Base-by-base conservation (phyloP, 176 grass and related monocot species). In the Miscanthus lutarioriparius region DNA sequence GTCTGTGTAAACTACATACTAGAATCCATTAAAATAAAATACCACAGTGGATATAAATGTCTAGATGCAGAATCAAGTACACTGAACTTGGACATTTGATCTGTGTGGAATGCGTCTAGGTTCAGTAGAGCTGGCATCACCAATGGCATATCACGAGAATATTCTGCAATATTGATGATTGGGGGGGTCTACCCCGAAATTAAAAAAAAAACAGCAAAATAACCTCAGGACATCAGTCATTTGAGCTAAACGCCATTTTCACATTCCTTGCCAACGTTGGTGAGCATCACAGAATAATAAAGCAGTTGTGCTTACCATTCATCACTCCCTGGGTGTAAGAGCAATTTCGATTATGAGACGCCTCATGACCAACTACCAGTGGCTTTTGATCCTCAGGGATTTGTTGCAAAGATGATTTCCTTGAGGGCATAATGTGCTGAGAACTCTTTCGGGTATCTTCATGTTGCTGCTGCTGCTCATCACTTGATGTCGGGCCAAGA, bases 311-410 rank as follows among this genome's bases (percentile, higher is more conserved):
- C 88, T 59, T 93, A 96, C 94, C 94, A 14, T 96, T 96, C 66
- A 93, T 30, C 32, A 91, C 94, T 65, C 80, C 94, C 63, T 96
- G 94, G n/a, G 83, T 73, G 62, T 87, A 96, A 36, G 93, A 89
- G 86, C 88, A 89, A 7, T 87, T 84, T 7, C 69, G 75, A 7
- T 86, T 66, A 6, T 79, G 48, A 17, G 90, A 76, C 30, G 77
- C 41, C 47, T 88, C 94, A 74, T 96, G 91, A 13, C 59, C 87
- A 6, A 80, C 74, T n/a, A 82, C 70, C 25, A 67, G 8, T 15
- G 83, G 48, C 40, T 88, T 89, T 7, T 65, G 67, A 64, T 89
- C 94, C 78, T 98, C 95, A 13, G 87, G 88, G 72, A 98, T 95
- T 74, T 90, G 88, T 36, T 89, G 79, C 82, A 95, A 67, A 41